phyloP scores from a whole-genome alignment of 2,329 filamentous ascomycete species.

The Fusarium bulbicola region DNA sequence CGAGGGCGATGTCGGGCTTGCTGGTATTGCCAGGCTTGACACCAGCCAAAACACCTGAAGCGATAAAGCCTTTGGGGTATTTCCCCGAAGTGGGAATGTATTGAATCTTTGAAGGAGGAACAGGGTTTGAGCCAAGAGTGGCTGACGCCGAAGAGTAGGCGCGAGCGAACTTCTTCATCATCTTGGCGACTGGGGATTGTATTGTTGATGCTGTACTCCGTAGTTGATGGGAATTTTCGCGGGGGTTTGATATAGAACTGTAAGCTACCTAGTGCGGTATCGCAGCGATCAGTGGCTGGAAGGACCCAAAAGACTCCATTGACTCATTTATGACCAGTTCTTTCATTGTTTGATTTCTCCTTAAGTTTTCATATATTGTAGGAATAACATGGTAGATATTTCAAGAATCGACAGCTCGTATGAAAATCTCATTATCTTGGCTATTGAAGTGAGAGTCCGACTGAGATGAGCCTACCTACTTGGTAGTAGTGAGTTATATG shows the following conservation, averaged over 20 bases:
- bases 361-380: background rate
- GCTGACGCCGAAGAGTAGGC: constrained; percentile 46
- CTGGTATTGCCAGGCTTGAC: constrained; percentile 93
- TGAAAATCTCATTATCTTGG: background rate
- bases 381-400: background rate
- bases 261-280: constrained; percentile 24
- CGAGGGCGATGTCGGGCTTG: constrained; percentile 88
- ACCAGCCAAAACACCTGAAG: constrained; percentile 87
- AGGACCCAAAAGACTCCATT: constrained; percentile 10
- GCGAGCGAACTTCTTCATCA: constrained; percentile 48
- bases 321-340: constrained; percentile 1
- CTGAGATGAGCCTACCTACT: background rate
- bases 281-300: constrained; percentile 29
- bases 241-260: constrained; percentile 15
- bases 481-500: background rate
- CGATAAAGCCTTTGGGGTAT: constrained; percentile 90
- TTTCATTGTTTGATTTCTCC: background rate
- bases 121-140: constrained; percentile 44
- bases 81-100: constrained; percentile 86
- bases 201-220: constrained; percentile 26
- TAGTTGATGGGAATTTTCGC: constrained; percentile 15
- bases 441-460: background rate
- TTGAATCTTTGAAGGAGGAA: constrained; percentile 86
- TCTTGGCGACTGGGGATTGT: constrained; percentile 13
- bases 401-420: background rate